Percentiles rank a stretch among this genome's conserved stretches.
Evolutionary conservation across 306 rosid genomes (phyloP).

Genomic region (Gleditsia sinensis): DNA sequence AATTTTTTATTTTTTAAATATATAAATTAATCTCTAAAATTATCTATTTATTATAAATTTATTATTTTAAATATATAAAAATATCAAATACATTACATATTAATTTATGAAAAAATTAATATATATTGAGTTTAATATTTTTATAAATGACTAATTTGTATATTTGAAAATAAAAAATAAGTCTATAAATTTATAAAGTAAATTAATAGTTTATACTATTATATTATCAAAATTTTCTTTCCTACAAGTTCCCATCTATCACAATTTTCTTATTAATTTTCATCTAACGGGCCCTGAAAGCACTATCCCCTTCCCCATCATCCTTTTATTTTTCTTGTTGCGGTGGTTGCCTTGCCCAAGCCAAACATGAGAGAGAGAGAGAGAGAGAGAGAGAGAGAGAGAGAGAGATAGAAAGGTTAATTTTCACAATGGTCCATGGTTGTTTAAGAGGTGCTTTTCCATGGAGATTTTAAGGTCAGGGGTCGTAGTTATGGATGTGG

Average conservation of each 20-base stretch:
- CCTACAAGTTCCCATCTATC: constrained; percentile 5
- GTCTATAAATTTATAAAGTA: too few relatives aligned
- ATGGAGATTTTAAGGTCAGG: constrained; percentile 78
- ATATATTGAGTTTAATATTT: too few relatives aligned
- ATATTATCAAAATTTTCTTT: too few relatives aligned
- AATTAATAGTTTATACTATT: too few relatives aligned
- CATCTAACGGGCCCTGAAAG: constrained; percentile 30
- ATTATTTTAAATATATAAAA: too few relatives aligned
- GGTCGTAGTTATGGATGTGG: constrained; percentile 81
- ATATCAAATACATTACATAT: too few relatives aligned
- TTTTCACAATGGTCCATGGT: constrained; percentile 52
- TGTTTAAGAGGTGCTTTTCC: constrained; percentile 67
- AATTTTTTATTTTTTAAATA: too few relatives aligned
- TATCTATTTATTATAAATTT: too few relatives aligned
- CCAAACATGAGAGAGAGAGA: constrained; percentile 21
- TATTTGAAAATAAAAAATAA: too few relatives aligned
- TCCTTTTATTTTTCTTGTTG: constrained; percentile 27
- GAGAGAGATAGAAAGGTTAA: constrained; percentile 21
- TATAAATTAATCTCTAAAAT: too few relatives aligned
- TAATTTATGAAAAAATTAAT: too few relatives aligned
- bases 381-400: constrained; percentile 17
- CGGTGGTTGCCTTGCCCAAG: constrained; percentile 49
- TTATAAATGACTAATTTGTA: too few relatives aligned
- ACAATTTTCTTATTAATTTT: constrained; percentile 1
- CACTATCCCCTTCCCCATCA: constrained; percentile 15